Evolutionary conservation across 139 green algal species (phyloP).

Genomic region (Cymbomonas tetramitiformis): DNA sequence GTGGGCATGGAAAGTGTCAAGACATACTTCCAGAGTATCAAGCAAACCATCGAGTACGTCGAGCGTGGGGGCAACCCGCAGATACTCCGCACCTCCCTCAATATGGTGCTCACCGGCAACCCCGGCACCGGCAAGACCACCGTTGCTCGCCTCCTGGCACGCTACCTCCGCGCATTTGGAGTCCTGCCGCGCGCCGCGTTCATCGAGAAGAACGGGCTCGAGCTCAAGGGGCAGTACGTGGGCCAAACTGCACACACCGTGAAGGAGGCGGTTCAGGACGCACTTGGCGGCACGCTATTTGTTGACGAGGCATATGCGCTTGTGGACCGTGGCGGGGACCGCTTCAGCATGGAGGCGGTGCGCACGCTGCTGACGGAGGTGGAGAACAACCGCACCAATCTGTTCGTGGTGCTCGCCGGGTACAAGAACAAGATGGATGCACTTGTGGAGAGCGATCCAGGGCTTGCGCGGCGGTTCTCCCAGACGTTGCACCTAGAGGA

Average conservation of each 20-base stretch:
- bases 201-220: background rate
- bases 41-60: background rate
- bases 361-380: too few relatives aligned
- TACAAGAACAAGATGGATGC: background rate
- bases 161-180: background rate
- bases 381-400: too few relatives aligned
- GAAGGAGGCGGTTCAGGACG: background rate
- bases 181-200: background rate
- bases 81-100: background rate
- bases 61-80: background rate
- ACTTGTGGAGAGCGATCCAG: background rate
- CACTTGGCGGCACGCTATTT: background rate
- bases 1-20: background rate
- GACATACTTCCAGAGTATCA: background rate
- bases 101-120: background rate
- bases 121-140: too few relatives aligned
- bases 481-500: background rate
- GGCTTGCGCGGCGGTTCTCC: background rate
- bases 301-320: background rate
- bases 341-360: too few relatives aligned
- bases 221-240: background rate
- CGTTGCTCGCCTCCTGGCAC: background rate
- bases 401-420: background rate
- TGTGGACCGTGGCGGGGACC: background rate
- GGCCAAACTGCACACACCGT: background rate